Conservation (phyloP, 2,329 filamentous ascomycete species). For the Beauveria pseudobassiana region DNA sequence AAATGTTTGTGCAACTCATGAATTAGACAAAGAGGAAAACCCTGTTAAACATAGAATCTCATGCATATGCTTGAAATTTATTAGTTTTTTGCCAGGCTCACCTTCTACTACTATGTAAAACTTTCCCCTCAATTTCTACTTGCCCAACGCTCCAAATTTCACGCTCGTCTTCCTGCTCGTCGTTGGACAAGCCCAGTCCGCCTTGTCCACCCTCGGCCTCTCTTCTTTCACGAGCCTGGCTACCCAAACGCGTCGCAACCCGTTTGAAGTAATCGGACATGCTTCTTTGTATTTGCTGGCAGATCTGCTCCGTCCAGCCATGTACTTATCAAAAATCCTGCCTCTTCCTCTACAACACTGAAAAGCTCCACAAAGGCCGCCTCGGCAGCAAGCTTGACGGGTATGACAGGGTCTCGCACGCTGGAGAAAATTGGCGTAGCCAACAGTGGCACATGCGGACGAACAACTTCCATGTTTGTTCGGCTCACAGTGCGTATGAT, state of each 20-base stretch:
- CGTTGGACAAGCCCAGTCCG: conserved; percentile 76
- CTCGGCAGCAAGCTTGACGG: conserved; percentile 90
- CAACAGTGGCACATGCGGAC: conserved; percentile 74
- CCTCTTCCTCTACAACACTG: conserved; percentile 79
- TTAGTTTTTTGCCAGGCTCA: not conserved
- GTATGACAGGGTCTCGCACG: conserved; percentile 86
- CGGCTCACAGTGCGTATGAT: conserved; percentile 80
- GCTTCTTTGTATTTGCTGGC: conserved; percentile 64
- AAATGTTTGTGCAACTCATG: no score
- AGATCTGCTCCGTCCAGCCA: conserved; percentile 60
- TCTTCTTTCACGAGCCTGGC: conserved; percentile 77
- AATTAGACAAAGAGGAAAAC: not conserved
- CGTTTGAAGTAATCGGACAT: conserved; percentile 98
- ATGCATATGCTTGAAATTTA: not conserved
- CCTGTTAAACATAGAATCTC: not conserved
- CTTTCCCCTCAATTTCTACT: conserved; percentile 65
- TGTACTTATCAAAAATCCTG: conserved; percentile 85
- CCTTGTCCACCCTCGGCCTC: conserved; percentile 88
- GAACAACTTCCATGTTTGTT: conserved; percentile 68
- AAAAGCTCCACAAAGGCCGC: conserved; percentile 90
- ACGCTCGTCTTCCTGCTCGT: conserved; percentile 88
- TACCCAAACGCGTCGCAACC: conserved; percentile 76
- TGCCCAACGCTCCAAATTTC: conserved; percentile 95
- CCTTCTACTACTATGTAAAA: conserved; percentile 29
- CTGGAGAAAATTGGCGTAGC: conserved; percentile 79